A percentile compares a stretch with the other conserved stretches of the same genome.
Evolutionary conservation across 2,329 filamentous ascomycete species (phyloP).

Genomic region (Aspergillus latus): DNA sequence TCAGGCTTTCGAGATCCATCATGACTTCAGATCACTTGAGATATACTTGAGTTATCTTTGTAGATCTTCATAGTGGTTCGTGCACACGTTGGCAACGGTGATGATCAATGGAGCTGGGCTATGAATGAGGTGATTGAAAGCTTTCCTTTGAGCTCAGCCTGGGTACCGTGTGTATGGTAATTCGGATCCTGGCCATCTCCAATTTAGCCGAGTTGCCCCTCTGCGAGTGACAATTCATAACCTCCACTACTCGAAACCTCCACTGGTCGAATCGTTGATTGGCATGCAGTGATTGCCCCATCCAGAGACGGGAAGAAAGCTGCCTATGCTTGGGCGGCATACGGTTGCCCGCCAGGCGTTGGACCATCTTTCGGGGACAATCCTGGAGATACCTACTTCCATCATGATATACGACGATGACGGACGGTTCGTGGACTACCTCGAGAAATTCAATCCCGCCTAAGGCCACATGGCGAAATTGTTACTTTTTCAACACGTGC

Average conservation of each 20-base stretch:
- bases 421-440: neutral
- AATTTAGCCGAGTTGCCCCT: conserved; percentile 4
- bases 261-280: neutral
- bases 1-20: neutral
- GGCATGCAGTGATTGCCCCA: neutral
- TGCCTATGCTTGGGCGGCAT: neutral
- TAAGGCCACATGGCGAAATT: conserved; percentile 1
- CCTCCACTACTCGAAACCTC: conserved; percentile 6
- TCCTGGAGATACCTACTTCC: neutral
- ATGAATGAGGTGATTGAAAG: neutral
- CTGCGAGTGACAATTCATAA: conserved; percentile 5
- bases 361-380: neutral
- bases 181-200: neutral
- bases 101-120: neutral
- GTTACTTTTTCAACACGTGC: conserved; percentile 3
- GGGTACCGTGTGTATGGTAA: neutral
- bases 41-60: conserved; percentile 3
- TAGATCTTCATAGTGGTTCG: conserved; percentile 2
- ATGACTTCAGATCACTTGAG: conserved; percentile 4
- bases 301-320: neutral
- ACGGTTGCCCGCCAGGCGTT: neutral
- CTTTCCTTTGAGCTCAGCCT: neutral
- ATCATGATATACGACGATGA: neutral
- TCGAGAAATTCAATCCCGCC: neutral
- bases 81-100: neutral